Evolutionary conservation across 2,329 filamentous ascomycete species (phyloP).

Genomic region (Nectriaceae sp.): DNA sequence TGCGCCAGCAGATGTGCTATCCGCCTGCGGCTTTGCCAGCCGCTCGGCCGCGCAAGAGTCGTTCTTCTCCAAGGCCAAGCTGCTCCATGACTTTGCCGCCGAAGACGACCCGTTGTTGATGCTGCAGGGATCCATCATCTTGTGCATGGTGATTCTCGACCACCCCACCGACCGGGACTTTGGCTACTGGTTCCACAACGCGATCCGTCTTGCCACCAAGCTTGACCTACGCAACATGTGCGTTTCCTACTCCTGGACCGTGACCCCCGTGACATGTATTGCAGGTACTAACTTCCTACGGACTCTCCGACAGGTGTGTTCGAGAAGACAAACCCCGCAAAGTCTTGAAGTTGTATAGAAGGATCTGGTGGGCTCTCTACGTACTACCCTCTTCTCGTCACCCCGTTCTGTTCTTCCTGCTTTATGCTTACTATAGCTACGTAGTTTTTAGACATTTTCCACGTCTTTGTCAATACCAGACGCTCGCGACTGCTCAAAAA

Average conservation of each 20-base stretch:
- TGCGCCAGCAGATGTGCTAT: slow-evolving; percentile 5
- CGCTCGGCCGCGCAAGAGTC: slow-evolving; percentile 10
- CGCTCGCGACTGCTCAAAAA: background rate
- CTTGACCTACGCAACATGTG: slow-evolving; percentile 11
- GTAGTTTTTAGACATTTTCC: slow-evolving; percentile 12
- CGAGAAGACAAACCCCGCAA: background rate
- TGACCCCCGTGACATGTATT: background rate
- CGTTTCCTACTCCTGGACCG: no score
- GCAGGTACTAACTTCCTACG: accelerated
- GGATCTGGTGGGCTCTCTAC: slow-evolving; percentile 22
- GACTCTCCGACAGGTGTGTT: background rate
- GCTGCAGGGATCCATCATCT: slow-evolving; percentile 16
- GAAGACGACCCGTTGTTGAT: slow-evolving; percentile 5
- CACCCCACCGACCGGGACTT: slow-evolving; percentile 17
- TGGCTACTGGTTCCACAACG: slow-evolving; percentile 22
- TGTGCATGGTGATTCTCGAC: slow-evolving; percentile 11
- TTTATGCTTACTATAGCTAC: background rate
- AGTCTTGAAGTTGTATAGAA: slow-evolving; percentile 6
- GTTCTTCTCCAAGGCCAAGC: slow-evolving; percentile 18
- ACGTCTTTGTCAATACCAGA: slow-evolving; percentile 13
- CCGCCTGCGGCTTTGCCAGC: slow-evolving; percentile 11
- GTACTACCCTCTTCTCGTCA: slow-evolving; percentile 1
- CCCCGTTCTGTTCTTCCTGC: background rate
- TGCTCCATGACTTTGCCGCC: slow-evolving; percentile 20
- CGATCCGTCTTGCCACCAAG: slow-evolving; percentile 9